Evolutionary conservation across 805 yeast species (phyloP).

Genomic region (Ogataea dorogensis): DNA sequence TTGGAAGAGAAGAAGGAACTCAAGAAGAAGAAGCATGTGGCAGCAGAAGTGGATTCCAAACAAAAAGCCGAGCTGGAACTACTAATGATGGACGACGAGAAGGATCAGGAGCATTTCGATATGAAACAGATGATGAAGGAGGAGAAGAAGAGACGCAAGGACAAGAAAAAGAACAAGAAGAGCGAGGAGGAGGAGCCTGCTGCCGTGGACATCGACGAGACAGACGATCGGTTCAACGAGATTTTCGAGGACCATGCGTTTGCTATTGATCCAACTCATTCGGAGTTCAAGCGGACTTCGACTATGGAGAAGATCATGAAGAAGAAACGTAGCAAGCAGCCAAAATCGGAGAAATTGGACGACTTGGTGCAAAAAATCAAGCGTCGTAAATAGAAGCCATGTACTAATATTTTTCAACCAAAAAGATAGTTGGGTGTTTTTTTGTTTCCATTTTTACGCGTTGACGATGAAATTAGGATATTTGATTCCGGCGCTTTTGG

Average conservation of each 20-base stretch:
- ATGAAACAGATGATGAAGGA: constrained; percentile 76
- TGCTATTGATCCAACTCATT: constrained; percentile 90
- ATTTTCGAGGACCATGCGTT: constrained; percentile 82
- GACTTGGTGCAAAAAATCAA: constrained; percentile 52
- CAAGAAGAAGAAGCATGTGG: constrained; percentile 30
- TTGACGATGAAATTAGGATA: constrained; percentile 21
- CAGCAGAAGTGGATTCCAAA: constrained; percentile 38
- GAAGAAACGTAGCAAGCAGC: constrained; percentile 35
- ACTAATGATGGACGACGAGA: constrained; percentile 61
- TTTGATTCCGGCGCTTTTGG: constrained; percentile 14
- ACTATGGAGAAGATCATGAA: constrained; percentile 82
- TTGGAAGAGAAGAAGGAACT: constrained; percentile 50
- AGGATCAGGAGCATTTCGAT: constrained; percentile 62
- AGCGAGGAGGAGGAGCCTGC: constrained; percentile 40
- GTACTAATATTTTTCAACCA: constrained; percentile 2
- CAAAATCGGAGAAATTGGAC: constrained; percentile 22
- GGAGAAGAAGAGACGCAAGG: constrained; percentile 48
- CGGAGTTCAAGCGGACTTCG: constrained; percentile 84
- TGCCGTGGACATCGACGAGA: constrained; percentile 62
- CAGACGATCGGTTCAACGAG: constrained; percentile 83
- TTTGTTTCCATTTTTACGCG: constrained; percentile 12
- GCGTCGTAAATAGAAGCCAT: constrained; percentile 27
- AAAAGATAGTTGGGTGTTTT: constrained; percentile 3
- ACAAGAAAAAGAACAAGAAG: constrained; percentile 46
- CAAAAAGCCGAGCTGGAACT: constrained; percentile 71